These are phyloP conservation scores for Didymella arachidicola DNA, from an alignment of 2,329 filamentous ascomycete species.

Conservation along the genomic window DNA sequence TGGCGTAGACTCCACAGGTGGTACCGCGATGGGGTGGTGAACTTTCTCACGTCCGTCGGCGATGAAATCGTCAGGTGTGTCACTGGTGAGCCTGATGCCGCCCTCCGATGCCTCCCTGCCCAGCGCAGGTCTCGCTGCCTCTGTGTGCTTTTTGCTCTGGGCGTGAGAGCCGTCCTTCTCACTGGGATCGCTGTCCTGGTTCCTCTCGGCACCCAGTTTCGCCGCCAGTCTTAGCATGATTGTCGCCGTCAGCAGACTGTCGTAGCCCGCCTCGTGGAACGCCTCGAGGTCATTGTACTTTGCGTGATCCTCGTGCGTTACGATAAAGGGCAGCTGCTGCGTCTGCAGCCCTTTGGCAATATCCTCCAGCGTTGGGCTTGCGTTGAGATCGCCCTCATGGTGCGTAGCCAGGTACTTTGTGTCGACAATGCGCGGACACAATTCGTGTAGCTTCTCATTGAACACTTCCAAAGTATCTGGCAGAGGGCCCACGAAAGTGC, in stretches of 20 bases:
- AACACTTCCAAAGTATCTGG: constrained; percentile 65
- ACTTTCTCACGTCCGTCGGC: constrained; percentile 31
- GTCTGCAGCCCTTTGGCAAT: constrained; percentile 55
- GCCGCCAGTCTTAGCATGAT: constrained; percentile 64
- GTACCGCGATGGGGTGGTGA: constrained; percentile 23
- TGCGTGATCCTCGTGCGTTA: constrained; percentile 39
- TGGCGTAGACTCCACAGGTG: constrained; percentile 9
- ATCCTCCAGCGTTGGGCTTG: constrained; percentile 58
- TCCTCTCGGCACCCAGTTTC: constrained; percentile 55
- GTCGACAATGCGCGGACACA: constrained; percentile 67
- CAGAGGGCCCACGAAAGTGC: constrained; percentile 66
- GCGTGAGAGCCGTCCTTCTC: not conserved
- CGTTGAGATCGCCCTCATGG: constrained; percentile 61
- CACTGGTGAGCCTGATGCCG: constrained; percentile 2
- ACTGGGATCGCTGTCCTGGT: not conserved
- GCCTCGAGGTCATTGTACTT: constrained; percentile 53
- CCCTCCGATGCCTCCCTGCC: constrained; percentile 17
- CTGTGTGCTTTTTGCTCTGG: not conserved
- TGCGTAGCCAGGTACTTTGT: constrained; percentile 70
- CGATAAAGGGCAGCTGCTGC: constrained; percentile 54
- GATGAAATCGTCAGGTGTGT: constrained; percentile 12
- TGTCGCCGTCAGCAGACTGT: constrained; percentile 67
- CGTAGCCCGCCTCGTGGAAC: constrained; percentile 69
- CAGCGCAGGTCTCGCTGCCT: not conserved
- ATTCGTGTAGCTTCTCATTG: constrained; percentile 56